phyloP scores from a whole-genome alignment of 169 alveolate genomes.

The Cryptosporidium tyzzeri region DNA sequence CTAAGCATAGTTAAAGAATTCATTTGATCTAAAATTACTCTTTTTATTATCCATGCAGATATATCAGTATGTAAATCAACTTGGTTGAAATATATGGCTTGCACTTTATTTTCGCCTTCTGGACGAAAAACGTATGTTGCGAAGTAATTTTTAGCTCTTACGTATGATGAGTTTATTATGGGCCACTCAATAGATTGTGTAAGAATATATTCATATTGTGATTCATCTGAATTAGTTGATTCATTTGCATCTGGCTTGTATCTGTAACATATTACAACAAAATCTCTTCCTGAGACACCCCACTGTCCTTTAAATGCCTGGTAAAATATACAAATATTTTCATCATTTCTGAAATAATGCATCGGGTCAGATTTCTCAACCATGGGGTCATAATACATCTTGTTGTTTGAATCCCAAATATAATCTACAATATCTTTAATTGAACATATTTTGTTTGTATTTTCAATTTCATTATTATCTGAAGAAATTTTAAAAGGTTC shows the following conservation, averaged over 20 bases:
- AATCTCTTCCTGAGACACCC: slow-evolving; percentile 77
- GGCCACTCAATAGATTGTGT: slow-evolving; percentile 75
- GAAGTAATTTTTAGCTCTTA: slow-evolving; percentile 67
- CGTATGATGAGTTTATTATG: slow-evolving; percentile 48
- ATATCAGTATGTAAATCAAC: slow-evolving; percentile 73
- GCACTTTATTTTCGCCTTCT: slow-evolving; percentile 36
- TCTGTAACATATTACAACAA: slow-evolving; percentile 74
- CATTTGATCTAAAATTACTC: slow-evolving; percentile 76
- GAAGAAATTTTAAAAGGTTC: background rate
- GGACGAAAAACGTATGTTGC: slow-evolving; percentile 75
- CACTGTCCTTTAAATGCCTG: slow-evolving; percentile 76
- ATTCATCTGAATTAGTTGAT: slow-evolving; percentile 11
- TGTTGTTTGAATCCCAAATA: slow-evolving; percentile 67
- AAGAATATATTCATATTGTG: slow-evolving; percentile 55
- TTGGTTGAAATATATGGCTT: slow-evolving; percentile 51
- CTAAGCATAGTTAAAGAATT: slow-evolving; percentile 70
- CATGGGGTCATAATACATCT: slow-evolving; percentile 73
- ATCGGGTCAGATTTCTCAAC: slow-evolving; percentile 68
- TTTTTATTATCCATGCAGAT: slow-evolving; percentile 70
- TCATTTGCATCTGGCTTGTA: slow-evolving; percentile 26
- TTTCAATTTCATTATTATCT: background rate
- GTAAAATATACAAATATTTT: slow-evolving; percentile 59
- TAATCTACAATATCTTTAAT: slow-evolving; percentile 69
- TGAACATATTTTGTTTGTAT: slow-evolving; percentile 15
- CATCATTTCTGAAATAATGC: slow-evolving; percentile 55